These are phyloP conservation scores for Candida gigantensis DNA, from an alignment of 1,139 yeast genomes.

Conservation along the genomic window DNA sequence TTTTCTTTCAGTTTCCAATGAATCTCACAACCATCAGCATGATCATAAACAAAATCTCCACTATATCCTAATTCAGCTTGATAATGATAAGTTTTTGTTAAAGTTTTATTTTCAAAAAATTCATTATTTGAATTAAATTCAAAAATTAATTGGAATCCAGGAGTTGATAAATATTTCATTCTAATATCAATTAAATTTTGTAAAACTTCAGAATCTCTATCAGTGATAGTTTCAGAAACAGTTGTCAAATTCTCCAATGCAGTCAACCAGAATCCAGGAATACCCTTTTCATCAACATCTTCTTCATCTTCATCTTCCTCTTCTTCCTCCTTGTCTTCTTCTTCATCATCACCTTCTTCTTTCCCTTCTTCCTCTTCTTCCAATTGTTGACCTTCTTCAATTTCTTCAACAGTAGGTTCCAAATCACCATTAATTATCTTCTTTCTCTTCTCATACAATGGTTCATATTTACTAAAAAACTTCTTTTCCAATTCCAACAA, in stretches of 20 bases:
- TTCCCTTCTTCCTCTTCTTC: slow-evolving; percentile 53
- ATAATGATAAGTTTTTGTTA: slow-evolving; percentile 88
- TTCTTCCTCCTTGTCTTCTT: slow-evolving; percentile 45
- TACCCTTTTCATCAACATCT: slow-evolving; percentile 59
- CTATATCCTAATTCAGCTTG: slow-evolving; percentile 93
- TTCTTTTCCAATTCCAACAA: slow-evolving; percentile 83
- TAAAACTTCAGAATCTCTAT: slow-evolving; percentile 86
- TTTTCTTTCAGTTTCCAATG: slow-evolving; percentile 80
- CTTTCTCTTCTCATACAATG: slow-evolving; percentile 75
- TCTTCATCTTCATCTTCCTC: slow-evolving; percentile 45
- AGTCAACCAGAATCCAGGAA: slow-evolving; percentile 96
- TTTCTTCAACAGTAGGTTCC: slow-evolving; percentile 80
- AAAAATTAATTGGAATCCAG: slow-evolving; percentile 88
- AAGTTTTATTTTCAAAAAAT: slow-evolving; percentile 68
- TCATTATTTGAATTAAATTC: slow-evolving; percentile 79
- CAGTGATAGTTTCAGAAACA: slow-evolving; percentile 83
- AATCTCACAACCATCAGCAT: slow-evolving; percentile 88
- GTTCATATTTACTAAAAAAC: slow-evolving; percentile 71
- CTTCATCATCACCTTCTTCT: slow-evolving; percentile 32
- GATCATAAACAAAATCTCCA: slow-evolving; percentile 96
- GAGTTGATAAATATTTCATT: slow-evolving; percentile 79
- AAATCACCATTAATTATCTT: slow-evolving; percentile 67
- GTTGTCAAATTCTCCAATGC: slow-evolving; percentile 86
- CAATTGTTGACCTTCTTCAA: slow-evolving; percentile 74
- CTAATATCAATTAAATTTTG: slow-evolving; percentile 67